Evolutionary conservation across 1,139 yeast species (phyloP), one percentile per base, ranked within the genome.

Genomic region (Saccharomyces pastorianus): DNA sequence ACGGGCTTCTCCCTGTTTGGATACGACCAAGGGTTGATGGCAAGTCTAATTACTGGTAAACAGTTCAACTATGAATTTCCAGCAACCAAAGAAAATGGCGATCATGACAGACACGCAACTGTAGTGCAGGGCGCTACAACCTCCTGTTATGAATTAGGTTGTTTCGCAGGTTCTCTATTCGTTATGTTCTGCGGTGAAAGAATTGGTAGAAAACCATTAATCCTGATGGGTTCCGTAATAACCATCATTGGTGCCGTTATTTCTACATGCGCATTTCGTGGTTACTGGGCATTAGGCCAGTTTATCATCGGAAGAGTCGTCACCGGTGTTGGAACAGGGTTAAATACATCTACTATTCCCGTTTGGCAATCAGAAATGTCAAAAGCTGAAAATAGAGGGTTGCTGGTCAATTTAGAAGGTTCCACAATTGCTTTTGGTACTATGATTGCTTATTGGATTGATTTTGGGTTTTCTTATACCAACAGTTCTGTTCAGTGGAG

Each of bases 341-440:
- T 84, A 68, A 84, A 83, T 65, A 86, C 93, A 26, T 85, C 91
- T 31, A 84, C 91, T 41, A 83, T 86, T 56, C 95, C 95, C 14
- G 83, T 84, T 59, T 85, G 88, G 83, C 89, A 86, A 69, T 81
- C 93, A 0, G 95, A 87, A 71, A 80, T 85, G 77, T 82, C 91
- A 14, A 77, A 78, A 58, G 83, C 91, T 7, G 81, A 82, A 62
- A 78, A 79, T 64, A 81, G 95, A 74, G 95, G 95, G 63, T 73
- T 79, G 59, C 76, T 85, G 64, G 89, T 86, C 52, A 77, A 80
- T 64, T 72, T 84, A 63, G 88, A 85, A 68, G 91, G 89, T 60
- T 81, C 87, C 14, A 79, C 84, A 55, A 81, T 84, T 58, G 88
- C 88, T 49, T 73, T 84, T 53, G 91, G 93, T 62, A 83, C 88